Evolutionary conservation across 2,329 filamentous ascomycete species (phyloP), one percentile per base, ranked within the genome.

Genomic region (Fusarium pseudonygamai): DNA sequence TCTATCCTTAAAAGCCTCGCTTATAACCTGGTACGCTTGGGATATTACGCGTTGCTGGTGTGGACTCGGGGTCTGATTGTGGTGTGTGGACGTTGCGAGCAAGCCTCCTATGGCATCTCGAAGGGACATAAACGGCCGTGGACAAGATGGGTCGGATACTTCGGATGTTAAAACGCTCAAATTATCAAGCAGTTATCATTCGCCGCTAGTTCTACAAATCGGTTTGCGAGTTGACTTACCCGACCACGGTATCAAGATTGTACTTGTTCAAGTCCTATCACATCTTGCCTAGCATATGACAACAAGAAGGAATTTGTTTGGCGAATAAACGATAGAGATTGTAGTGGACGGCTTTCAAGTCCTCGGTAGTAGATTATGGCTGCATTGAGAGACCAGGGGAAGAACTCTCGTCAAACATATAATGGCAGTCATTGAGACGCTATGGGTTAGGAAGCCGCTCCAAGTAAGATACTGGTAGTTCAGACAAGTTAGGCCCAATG

Each of bases 331-430:
- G 15, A 18, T 34, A 11, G 22, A 14, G 7, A 24, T 4, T 50
- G 11, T 6, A 8, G 16, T 24, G 6, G 15, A 24, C 12, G 2
- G 24, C 22, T 24, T 18, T 5, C 11, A 8, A 20, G 0, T 14
- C 1, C 6, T 20, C 8, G 4, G 12, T 3, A 13, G 22, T 8
- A 24, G 28, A 16, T 0, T 2, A 20, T 0, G 18, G n/a, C 11
- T 24, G 16, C 8, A 14, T 24, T 3, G 6, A 7, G 22, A 50
- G 16, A 24, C 3, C 8, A 32, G 6, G 1, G 5, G 2, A 30
- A 34, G 2, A 34, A 7, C 10, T 16, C 1, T 20, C 8, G 7
- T 14, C 30, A 14, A 32, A 20, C 8, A 24, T 7, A 20, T 6
- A 20, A 34, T 7, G n/a, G 30, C 30, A 7, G 47, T 2, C 26